These are phyloP conservation scores for Ambrosiella cleistominuta DNA, from an alignment of 2,329 filamentous ascomycete genomes.

Conservation along the genomic window DNA sequence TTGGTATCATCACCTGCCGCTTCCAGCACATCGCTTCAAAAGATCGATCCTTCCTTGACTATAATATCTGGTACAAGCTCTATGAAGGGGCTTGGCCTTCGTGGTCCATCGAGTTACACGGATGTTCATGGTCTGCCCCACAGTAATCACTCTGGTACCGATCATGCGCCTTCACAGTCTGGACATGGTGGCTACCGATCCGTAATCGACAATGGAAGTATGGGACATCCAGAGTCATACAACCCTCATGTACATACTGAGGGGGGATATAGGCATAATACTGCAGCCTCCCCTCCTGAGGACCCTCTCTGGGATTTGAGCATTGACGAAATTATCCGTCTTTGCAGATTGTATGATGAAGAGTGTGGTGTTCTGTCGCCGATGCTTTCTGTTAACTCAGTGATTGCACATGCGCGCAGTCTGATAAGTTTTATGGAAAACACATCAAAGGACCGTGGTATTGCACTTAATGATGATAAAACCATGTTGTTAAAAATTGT, in stretches of 20 bases:
- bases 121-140: slow-evolving; percentile 7
- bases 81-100: slow-evolving; percentile 4
- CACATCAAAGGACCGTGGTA: slow-evolving; percentile 18
- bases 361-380: slow-evolving; percentile 91
- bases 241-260: background rate
- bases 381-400: slow-evolving; percentile 53
- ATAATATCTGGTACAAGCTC: slow-evolving; percentile 10
- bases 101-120: slow-evolving; percentile 4
- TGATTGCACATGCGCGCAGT: slow-evolving; percentile 52
- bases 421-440: slow-evolving; percentile 56
- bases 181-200: slow-evolving; percentile 9
- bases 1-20: slow-evolving; percentile 8
- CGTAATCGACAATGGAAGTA: slow-evolving; percentile 9
- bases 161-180: slow-evolving; percentile 10
- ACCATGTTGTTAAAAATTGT: slow-evolving; percentile 67
- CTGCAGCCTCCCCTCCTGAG: slow-evolving; percentile 15
- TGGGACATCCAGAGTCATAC: slow-evolving; percentile 4
- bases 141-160: slow-evolving; percentile 11
- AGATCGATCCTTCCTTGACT: slow-evolving; percentile 11
- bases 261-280: slow-evolving; percentile 2
- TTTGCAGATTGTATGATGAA: slow-evolving; percentile 70
- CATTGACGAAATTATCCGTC: slow-evolving; percentile 60
- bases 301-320: slow-evolving; percentile 70
- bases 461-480: slow-evolving; percentile 30
- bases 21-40: slow-evolving; percentile 12